Conservation (phyloP, 176 grass and related monocot species). For the Oryza glaberrima region DNA sequence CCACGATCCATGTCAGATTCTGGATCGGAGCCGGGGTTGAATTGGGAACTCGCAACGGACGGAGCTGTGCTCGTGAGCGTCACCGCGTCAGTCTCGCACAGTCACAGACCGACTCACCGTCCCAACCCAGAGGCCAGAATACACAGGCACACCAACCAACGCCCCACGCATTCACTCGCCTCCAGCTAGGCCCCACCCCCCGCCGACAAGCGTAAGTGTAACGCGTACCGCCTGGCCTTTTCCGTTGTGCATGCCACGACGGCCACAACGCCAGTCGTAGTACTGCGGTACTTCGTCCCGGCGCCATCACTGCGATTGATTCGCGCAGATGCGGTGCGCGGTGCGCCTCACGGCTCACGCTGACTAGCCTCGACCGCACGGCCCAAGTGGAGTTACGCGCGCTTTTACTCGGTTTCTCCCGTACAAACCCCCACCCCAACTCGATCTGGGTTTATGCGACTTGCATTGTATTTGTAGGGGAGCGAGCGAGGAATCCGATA, state of each 20-base stretch:
- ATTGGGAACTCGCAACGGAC: background rate
- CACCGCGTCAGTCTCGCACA: background rate
- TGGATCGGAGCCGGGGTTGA: background rate
- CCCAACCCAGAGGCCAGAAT: background rate
- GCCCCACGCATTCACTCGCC: background rate
- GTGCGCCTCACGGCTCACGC: background rate
- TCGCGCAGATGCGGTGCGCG: background rate
- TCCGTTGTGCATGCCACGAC: background rate
- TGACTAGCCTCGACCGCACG: background rate
- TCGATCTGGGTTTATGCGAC: background rate
- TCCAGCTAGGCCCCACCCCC: background rate
- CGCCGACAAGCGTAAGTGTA: constrained; percentile 1
- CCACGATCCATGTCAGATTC: background rate
- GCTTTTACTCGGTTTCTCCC: background rate
- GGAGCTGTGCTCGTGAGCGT: background rate
- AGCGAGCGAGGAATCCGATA: constrained; percentile 20
- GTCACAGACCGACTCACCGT: background rate
- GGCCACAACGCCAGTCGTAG: background rate
- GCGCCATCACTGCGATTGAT: constrained; percentile 37
- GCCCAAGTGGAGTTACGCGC: background rate
- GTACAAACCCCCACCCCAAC: background rate
- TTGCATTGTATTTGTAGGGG: background rate
- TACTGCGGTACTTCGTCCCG: background rate
- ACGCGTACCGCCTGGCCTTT: background rate
- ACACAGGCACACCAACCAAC: background rate